Evolutionary conservation across 1,284 basidiomycete species (phyloP), one percentile per base, ranked within the genome.

Genomic region (Schizophyllum amplum): DNA sequence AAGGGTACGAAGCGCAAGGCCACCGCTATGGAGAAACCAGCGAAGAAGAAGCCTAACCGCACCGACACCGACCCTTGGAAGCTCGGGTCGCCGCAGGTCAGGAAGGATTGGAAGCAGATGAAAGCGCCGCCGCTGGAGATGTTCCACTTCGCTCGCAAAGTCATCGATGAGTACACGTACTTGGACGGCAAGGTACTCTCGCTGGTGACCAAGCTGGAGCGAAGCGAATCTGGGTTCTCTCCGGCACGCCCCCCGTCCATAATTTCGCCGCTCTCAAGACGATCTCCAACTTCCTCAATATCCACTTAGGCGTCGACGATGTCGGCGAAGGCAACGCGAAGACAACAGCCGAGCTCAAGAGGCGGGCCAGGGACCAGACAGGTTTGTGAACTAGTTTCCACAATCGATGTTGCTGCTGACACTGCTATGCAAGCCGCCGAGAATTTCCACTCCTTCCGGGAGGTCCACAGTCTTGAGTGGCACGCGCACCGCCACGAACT

Each of bases 151-250:
- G 78, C 90, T 5, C 87, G 94, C 2, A 82, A 92, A 52, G 88
- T 97, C 54, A 86, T 97, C 51, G 95, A 98, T 72, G 94, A 98
- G 69, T 98, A 96, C 70, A 96, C 94, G 1, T 98, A 98, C 68
- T 79, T 96, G 15, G 85, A 89, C 42, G 92, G 89, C 55, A 86
- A 90, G 64, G 79, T 86, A 6, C 86, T 92, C 56, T 78, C 90
- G 1, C 80, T 94, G 63, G 80, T 96, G 25, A 91, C 91, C 2
- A 82, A 81, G 47, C 71, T 96, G 82, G 85, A 23, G 87, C 92
- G 0, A 85, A 88, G 57, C 82, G 90, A 60, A 87, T 86, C 56
- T 98, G 94, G 94, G 91, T 98, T 3, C 79, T 98, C n/a, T 98
- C 94, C 0, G 94, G 95, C 42, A 98, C 94, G 20, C 95, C 94